Percentiles rank a stretch among this genome's conserved stretches.
These are phyloP conservation scores for Erythrobasidium hasegawianum DNA, from an alignment of 1,284 basidiomycete genomes.

Conservation along the genomic window DNA sequence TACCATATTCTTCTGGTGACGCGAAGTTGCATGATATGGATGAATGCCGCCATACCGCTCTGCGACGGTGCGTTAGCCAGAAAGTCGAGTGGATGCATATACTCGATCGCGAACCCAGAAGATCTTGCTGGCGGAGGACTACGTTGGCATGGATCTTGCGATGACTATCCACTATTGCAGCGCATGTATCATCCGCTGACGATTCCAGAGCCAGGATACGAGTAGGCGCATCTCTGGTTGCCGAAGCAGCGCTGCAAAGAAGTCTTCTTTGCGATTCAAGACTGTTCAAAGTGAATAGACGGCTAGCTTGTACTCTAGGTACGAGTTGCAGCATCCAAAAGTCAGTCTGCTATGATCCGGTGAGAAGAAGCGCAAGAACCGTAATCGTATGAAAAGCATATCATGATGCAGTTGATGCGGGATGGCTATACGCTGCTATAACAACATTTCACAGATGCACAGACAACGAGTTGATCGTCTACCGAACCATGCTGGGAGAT, in stretches of 20 bases:
- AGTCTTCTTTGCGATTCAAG: no score
- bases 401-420: no score
- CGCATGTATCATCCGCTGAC: slow-evolving; percentile 86
- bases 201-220: slow-evolving; percentile 68
- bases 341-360: no score
- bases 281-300: no score
- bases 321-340: no score
- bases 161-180: slow-evolving; percentile 68
- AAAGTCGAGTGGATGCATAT: neutral
- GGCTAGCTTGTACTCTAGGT: no score
- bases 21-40: slow-evolving; percentile 67
- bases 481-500: slow-evolving; percentile 17
- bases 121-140: slow-evolving; percentile 63
- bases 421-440: no score
- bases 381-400: no score
- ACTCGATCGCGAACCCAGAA: slow-evolving; percentile 10
- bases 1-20: slow-evolving; percentile 67
- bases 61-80: slow-evolving; percentile 52
- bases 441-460: no score
- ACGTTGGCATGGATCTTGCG: slow-evolving; percentile 72
- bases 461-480: no score
- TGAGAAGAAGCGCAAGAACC: no score
- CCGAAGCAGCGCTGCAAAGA: no score
- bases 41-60: slow-evolving; percentile 75
- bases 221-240: neutral